Evolutionary conservation across 208 protist species (phyloP).

Genomic region (Leishmania turanica): DNA sequence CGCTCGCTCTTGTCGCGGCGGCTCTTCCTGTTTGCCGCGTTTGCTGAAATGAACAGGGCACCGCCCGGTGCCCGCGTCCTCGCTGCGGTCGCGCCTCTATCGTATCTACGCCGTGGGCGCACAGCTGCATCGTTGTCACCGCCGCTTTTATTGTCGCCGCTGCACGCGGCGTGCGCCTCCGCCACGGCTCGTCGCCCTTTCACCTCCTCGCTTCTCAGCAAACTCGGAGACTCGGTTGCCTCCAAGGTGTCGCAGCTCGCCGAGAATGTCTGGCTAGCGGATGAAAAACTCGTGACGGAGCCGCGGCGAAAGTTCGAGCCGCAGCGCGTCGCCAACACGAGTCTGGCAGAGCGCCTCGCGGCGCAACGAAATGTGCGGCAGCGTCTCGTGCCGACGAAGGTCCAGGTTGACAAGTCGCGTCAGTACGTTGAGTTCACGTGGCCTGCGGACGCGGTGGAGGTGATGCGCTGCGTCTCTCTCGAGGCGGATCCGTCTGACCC

Average conservation of each 20-base stretch:
- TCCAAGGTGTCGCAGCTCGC: conserved; percentile 26
- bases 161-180: neutral
- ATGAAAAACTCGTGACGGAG: conserved; percentile 78
- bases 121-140: neutral
- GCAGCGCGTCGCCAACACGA: conserved; percentile 35
- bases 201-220: conserved; percentile 3
- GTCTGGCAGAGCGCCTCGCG: conserved; percentile 64
- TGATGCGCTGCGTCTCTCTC: conserved; percentile 6
- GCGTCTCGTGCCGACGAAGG: conserved; percentile 52
- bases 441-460: conserved; percentile 40
- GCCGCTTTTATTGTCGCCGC: neutral
- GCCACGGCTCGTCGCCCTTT: neutral
- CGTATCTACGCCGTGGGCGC: neutral
- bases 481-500: neutral
- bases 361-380: conserved; percentile 51
- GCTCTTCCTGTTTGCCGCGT: neutral
- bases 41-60: neutral
- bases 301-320: conserved; percentile 46
- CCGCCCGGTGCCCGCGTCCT: neutral
- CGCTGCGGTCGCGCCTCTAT: neutral
- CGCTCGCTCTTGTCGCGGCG: too few relatives aligned
- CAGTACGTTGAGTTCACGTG: conserved; percentile 80
- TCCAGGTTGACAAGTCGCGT: conserved; percentile 56
- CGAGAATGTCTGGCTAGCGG: conserved; percentile 24
- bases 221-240: conserved; percentile 27